Evolutionary conservation across 768 basidiomycete species (phyloP).

Genomic region (Fistulinella prunicolor): DNA sequence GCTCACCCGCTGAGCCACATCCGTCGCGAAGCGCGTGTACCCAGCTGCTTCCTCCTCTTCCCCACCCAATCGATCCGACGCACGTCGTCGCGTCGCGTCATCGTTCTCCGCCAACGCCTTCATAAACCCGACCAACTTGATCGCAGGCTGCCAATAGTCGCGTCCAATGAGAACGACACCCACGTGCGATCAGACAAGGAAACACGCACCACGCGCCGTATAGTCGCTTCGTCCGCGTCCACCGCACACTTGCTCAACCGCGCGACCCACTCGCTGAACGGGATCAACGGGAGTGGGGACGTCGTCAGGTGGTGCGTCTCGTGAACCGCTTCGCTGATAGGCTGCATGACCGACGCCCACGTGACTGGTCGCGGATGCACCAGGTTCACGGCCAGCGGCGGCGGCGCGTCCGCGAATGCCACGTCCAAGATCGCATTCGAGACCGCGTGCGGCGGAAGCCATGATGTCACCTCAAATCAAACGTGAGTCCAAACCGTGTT

Average conservation of each 20-base stretch:
- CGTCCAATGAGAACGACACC: too few species aligned
- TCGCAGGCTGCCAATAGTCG: conserved; percentile 28
- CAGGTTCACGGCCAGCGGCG: conserved; percentile 27
- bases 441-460: conserved; percentile 31
- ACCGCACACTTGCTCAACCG: too few species aligned
- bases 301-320: conserved; percentile 8
- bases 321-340: conserved; percentile 19
- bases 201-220: background rate
- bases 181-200: too few species aligned
- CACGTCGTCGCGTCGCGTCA: too few species aligned
- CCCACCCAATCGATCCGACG: too few species aligned
- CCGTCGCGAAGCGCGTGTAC: conserved; percentile 22
- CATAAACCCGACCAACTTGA: conserved; percentile 32
- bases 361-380: conserved; percentile 34
- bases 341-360: conserved; percentile 24
- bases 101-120: conserved; percentile 20
- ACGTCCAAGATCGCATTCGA: conserved; percentile 28
- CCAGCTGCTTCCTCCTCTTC: conserved; percentile 1
- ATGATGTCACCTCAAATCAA: conserved; percentile 22
- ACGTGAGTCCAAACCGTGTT: background rate
- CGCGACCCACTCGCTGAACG: conserved; percentile 31
- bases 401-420: conserved; percentile 20
- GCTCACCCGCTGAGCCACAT: too few species aligned
- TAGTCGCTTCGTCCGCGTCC: background rate
- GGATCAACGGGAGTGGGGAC: conserved; percentile 28